These are phyloP conservation scores for Mortierella claussenii DNA, from an alignment of 192 early-diverging fungal genomes.

Conservation along the genomic window DNA sequence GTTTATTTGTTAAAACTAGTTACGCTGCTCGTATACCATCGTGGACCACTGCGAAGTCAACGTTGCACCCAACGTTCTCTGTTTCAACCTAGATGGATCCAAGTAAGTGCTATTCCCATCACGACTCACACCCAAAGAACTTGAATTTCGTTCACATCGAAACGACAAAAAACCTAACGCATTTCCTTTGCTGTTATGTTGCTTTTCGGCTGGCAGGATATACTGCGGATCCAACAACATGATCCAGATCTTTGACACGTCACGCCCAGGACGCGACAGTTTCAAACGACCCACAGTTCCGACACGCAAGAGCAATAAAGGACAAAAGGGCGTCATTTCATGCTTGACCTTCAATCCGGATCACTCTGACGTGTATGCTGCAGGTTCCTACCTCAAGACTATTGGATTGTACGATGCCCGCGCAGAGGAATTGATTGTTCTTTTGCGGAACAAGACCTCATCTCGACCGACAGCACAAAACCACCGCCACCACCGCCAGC, in stretches of 20 bases:
- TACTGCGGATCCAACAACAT: conserved; percentile 76
- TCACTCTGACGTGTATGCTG: conserved; percentile 71
- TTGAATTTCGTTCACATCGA: too few relatives aligned
- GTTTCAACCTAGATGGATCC: conserved; percentile 75
- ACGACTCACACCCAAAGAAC: too few relatives aligned
- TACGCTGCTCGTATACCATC: conserved; percentile 75
- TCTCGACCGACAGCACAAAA: too few relatives aligned
- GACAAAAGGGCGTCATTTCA: conserved; percentile 83
- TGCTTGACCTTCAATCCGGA: conserved; percentile 77
- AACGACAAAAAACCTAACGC: not conserved
- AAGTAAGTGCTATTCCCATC: conserved; percentile 54
- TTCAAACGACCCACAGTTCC: conserved; percentile 63
- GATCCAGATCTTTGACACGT: conserved; percentile 76
- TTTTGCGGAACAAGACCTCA: conserved; percentile 54
- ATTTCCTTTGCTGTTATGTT: not conserved
- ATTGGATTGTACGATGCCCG: conserved; percentile 73
- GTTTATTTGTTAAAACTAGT: too few relatives aligned
- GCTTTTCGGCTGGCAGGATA: conserved; percentile 54
- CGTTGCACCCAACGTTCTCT: conserved; percentile 70
- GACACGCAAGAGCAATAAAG: conserved; percentile 72
- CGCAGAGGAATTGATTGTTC: conserved; percentile 63
- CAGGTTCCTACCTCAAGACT: conserved; percentile 76
- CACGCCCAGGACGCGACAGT: conserved; percentile 69
- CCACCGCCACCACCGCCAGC: conserved; percentile 4
- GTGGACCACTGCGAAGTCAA: conserved; percentile 72